Conservation (phyloP, 2,329 filamentous ascomycete species). For the Myriosclerotinia scirpicola region DNA sequence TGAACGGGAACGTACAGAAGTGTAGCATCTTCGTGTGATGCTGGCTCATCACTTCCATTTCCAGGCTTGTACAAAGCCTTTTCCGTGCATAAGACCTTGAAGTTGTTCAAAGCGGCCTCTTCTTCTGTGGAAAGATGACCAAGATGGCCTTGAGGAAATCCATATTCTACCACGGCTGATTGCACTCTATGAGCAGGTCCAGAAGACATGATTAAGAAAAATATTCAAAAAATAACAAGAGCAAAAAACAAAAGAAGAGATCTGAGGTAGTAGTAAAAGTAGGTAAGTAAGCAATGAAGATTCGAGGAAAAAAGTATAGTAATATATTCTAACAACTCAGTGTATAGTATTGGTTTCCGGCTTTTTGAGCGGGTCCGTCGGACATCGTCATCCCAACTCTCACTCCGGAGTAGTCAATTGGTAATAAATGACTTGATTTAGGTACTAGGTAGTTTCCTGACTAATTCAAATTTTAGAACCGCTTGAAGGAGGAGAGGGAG, state of each 20-base stretch:
- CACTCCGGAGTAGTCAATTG: background rate
- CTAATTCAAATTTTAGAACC: background rate
- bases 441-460: background rate
- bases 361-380: conserved; percentile 17
- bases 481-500: background rate
- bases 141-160: conserved; percentile 75
- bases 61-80: conserved; percentile 61
- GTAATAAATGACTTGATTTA: background rate
- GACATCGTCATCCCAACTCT: conserved; percentile 14
- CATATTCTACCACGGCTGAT: conserved; percentile 44
- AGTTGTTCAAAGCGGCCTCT: conserved; percentile 63
- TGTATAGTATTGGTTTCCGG: background rate
- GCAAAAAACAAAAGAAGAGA: background rate
- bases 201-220: conserved; percentile 32
- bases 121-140: conserved; percentile 73
- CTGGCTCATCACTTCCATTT: conserved; percentile 43
- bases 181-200: conserved; percentile 40
- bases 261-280: background rate
- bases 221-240: conserved; percentile 8
- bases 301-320: background rate
- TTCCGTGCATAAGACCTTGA: conserved; percentile 68
- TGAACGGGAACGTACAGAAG: conserved; percentile 56
- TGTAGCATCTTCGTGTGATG: conserved; percentile 69
- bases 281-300: background rate
- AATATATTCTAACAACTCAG: background rate